Evolutionary conservation across 208 protist species (phyloP).

Genomic region (Leishmania martiniquensis): DNA sequence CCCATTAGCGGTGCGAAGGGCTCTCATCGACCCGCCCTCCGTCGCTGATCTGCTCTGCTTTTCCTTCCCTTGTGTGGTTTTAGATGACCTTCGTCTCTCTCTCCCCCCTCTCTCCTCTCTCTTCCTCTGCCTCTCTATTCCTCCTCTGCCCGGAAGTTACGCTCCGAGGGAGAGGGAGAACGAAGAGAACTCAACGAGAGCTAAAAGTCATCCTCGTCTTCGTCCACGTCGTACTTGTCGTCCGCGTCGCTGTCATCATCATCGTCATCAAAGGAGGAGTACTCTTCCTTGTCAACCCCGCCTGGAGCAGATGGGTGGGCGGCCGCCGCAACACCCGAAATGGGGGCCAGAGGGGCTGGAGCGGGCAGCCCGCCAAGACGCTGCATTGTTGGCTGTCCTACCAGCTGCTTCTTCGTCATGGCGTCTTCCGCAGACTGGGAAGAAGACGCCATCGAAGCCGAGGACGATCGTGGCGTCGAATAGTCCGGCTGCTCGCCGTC

Average conservation of each 20-base stretch:
- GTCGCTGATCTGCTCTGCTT: not conserved
- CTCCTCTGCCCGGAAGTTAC: not conserved
- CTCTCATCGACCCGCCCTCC: not conserved
- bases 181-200: not conserved
- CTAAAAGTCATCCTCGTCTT: conserved; percentile 91
- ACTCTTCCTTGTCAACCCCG: conserved; percentile 59
- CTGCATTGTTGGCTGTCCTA: conserved; percentile 1
- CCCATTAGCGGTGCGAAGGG: not conserved
- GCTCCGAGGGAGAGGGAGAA: not conserved
- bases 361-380: not conserved
- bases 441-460: not conserved
- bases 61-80: not conserved
- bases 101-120: not conserved
- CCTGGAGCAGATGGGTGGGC: conserved; percentile 25
- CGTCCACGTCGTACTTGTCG: conserved; percentile 72
- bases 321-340: conserved; percentile 4
- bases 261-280: conserved; percentile 84
- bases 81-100: not conserved
- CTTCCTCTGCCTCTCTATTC: not conserved
- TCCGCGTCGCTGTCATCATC: conserved; percentile 44
- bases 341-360: not conserved
- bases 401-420: not conserved
- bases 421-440: not conserved
- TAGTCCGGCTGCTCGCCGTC: not conserved
- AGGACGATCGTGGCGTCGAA: not conserved